Conservation (phyloP, 257 asterid genomes). For the Solanum appendiculatum region DNA sequence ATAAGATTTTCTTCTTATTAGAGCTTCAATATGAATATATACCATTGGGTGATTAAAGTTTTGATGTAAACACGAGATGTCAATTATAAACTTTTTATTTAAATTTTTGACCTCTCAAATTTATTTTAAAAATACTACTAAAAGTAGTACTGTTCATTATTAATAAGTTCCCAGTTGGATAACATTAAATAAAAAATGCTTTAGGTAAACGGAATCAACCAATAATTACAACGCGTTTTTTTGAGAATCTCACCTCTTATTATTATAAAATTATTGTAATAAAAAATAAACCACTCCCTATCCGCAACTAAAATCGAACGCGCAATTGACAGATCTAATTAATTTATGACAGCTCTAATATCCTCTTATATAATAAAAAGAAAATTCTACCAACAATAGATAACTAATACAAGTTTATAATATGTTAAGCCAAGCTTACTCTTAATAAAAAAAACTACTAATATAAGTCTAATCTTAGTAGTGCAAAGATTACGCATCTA, state of each 20-base stretch:
- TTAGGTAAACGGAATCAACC: neutral
- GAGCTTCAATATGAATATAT: neutral
- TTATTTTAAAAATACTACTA: neutral
- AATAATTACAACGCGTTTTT: neutral
- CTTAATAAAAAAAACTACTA: neutral
- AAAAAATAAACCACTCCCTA: neutral
- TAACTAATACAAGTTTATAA: neutral
- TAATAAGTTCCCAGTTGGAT: neutral
- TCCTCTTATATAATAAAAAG: neutral
- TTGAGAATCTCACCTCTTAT: neutral
- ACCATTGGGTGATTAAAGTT: neutral
- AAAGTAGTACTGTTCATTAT: no score
- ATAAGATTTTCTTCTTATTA: neutral
- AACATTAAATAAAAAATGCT: neutral
- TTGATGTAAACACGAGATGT: neutral
- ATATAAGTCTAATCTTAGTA: neutral
- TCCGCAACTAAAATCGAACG: neutral
- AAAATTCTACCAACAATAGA: neutral
- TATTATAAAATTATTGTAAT: neutral
- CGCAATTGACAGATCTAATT: slow-evolving; percentile 1
- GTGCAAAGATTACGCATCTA: neutral
- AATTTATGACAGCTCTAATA: neutral
- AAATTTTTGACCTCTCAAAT: neutral
- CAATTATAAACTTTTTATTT: neutral
- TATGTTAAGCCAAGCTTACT: neutral